Percentiles rank a stretch among this genome's conserved stretches.
Conservation (phyloP, 768 basidiomycete species). For the Boletus eberwhitei region DNA sequence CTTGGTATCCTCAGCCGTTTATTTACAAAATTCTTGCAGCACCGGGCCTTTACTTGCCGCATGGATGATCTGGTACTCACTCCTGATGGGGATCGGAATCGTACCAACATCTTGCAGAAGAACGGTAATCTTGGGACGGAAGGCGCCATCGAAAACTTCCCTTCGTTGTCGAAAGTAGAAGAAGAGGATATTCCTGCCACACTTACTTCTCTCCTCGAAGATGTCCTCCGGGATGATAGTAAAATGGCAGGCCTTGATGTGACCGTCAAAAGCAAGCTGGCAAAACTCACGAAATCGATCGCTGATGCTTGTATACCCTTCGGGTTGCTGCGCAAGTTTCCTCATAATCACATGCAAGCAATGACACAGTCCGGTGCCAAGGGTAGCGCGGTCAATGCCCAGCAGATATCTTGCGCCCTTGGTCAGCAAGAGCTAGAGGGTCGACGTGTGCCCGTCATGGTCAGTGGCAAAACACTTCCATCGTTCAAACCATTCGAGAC, state of each 20-base stretch:
- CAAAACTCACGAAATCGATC: constrained; percentile 85
- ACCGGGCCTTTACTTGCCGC: constrained; percentile 95
- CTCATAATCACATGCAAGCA: constrained; percentile 98
- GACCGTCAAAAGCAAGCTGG: constrained; percentile 82
- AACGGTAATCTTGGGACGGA: constrained; percentile 76
- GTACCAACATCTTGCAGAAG: constrained; percentile 62
- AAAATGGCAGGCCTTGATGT: constrained; percentile 98
- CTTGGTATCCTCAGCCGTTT: constrained; percentile 91
- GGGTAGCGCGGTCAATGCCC: constrained; percentile 94
- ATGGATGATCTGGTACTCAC: constrained; percentile 98
- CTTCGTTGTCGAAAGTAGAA: constrained; percentile 55
- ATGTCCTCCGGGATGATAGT: constrained; percentile 89
- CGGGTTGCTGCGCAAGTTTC: constrained; percentile 89
- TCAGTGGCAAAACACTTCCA: constrained; percentile 96
- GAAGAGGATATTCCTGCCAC: constrained; percentile 52
- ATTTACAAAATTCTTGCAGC: constrained; percentile 96
- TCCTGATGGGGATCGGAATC: constrained; percentile 66
- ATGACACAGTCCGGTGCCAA: constrained; percentile 99
- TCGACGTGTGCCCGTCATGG: constrained; percentile 98
- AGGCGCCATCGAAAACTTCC: constrained; percentile 89
- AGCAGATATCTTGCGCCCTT: constrained; percentile 96
- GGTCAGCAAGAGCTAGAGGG: constrained; percentile 99
- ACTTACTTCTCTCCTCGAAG: constrained; percentile 73
- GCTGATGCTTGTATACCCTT: constrained; percentile 84
- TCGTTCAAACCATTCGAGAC: constrained; percentile 98